Conservation (phyloP, 352 stramenopile species). For the Pythium scleroteichum region DNA sequence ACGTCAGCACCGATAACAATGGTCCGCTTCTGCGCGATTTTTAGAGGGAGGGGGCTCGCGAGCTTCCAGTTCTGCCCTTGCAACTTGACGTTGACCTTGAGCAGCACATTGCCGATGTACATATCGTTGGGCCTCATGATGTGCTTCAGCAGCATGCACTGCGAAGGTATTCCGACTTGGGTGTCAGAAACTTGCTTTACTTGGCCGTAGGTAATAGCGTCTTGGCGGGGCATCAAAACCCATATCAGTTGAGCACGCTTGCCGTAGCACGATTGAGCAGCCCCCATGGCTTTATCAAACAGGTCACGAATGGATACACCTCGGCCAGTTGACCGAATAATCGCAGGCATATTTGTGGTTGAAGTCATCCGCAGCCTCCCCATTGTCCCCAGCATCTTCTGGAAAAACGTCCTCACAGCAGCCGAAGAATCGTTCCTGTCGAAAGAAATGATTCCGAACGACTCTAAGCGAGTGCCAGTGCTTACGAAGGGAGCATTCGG, state of each 20-base stretch:
- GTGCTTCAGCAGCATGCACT: constrained; percentile 78
- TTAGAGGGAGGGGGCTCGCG: constrained; percentile 35
- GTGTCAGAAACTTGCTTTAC: constrained; percentile 76
- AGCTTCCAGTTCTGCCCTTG: constrained; percentile 67
- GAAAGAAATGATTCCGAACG: constrained; percentile 18
- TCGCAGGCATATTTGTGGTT: constrained; percentile 35
- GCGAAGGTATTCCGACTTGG: constrained; percentile 68
- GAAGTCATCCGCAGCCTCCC: constrained; percentile 56
- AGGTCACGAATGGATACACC: constrained; percentile 36
- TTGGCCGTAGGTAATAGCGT: constrained; percentile 58
- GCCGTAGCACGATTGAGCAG: constrained; percentile 34
- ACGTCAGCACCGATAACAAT: constrained; percentile 88
- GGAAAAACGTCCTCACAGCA: constrained; percentile 54
- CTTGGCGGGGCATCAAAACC: constrained; percentile 52
- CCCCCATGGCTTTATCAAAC: constrained; percentile 43
- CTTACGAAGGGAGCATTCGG: constrained; percentile 35
- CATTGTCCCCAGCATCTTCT: constrained; percentile 53
- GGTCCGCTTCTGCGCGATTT: constrained; percentile 45
- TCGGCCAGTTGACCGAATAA: constrained; percentile 40
- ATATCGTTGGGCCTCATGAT: constrained; percentile 54
- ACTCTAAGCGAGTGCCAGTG: not conserved
- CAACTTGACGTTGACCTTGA: constrained; percentile 83
- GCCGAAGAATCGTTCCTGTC: not conserved
- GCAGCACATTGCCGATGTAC: constrained; percentile 76
- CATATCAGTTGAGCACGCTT: constrained; percentile 49